phyloP scores from a whole-genome alignment of 371 early-diverging fungal species.

The Mortierella sp. region DNA sequence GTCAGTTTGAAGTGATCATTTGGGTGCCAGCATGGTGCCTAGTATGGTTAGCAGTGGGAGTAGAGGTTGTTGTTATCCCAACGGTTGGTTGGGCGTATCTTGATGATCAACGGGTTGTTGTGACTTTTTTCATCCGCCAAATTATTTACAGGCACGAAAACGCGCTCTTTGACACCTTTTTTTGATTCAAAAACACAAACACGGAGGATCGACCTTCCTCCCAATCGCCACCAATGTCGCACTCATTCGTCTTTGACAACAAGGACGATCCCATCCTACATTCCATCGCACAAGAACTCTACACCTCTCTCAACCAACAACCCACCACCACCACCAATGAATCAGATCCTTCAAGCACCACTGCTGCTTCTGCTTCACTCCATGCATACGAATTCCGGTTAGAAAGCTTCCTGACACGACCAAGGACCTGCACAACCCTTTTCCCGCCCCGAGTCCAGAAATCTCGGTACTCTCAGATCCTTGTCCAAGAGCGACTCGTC shows the following conservation, averaged over 20 bases:
- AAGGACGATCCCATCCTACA: conserved; percentile 27
- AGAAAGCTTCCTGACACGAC: conserved; percentile 39
- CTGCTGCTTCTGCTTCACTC: not conserved
- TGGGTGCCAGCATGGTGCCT: too few relatives aligned
- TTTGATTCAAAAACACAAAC: not conserved
- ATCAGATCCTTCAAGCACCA: not conserved
- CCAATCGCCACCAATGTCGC: not conserved
- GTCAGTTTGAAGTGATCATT: too few relatives aligned
- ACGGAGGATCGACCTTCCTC: not conserved
- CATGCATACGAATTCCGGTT: conserved; percentile 23
- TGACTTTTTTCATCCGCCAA: too few relatives aligned
- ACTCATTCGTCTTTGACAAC: conserved; percentile 2
- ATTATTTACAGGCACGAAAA: too few relatives aligned
- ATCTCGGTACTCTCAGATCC: conserved; percentile 21
- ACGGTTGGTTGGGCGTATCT: too few relatives aligned
- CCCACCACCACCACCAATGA: not conserved
- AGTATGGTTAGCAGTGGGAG: too few relatives aligned
- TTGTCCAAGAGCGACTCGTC: conserved; percentile 44
- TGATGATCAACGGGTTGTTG: too few relatives aligned
- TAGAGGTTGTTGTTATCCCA: too few relatives aligned
- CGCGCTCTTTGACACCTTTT: too few relatives aligned
- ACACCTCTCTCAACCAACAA: not conserved
- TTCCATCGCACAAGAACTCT: conserved; percentile 38
- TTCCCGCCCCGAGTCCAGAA: conserved; percentile 35
- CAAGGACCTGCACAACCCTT: conserved; percentile 20